Percentiles rank a stretch among this genome's conserved stretches.
These are phyloP conservation scores for Styphnolobium japonicum DNA, from an alignment of 306 rosid species.

Conservation along the genomic window DNA sequence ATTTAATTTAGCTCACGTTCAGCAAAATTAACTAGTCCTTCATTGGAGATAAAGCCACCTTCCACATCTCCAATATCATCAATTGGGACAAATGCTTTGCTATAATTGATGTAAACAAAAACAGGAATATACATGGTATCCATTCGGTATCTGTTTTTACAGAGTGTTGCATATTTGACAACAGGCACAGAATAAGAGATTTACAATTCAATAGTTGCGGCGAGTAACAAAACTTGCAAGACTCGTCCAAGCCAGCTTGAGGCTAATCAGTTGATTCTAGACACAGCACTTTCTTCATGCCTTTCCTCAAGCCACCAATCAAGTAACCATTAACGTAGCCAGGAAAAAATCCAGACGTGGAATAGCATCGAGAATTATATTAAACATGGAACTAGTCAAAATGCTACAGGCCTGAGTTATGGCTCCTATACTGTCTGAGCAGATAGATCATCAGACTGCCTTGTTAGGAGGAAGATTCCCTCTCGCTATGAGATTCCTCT, in stretches of 20 bases:
- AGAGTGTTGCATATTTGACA: slow-evolving; percentile 16
- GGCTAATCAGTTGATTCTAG: slow-evolving; percentile 26
- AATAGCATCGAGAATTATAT: slow-evolving; percentile 24
- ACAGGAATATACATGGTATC: neutral
- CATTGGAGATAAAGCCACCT: neutral
- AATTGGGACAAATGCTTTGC: neutral
- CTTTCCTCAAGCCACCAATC: neutral
- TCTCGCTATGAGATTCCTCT: slow-evolving; percentile 37
- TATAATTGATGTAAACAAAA: neutral
- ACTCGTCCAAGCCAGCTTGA: neutral
- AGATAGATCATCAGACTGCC: neutral
- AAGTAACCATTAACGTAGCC: slow-evolving; percentile 19
- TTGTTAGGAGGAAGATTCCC: slow-evolving; percentile 35
- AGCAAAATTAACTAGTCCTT: neutral
- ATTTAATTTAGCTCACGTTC: neutral
- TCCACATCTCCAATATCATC: neutral
- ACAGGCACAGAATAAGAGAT: neutral
- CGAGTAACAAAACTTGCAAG: slow-evolving; percentile 27
- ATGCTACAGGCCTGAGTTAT: slow-evolving; percentile 9
- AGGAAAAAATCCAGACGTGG: slow-evolving; percentile 18
- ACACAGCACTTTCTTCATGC: slow-evolving; percentile 8
- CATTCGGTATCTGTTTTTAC: slow-evolving; percentile 26
- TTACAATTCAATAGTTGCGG: slow-evolving; percentile 16
- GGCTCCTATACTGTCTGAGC: slow-evolving; percentile 11
- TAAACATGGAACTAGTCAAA: neutral